Conservation (phyloP, 768 basidiomycete species). For the Tulasnella sp. region DNA sequence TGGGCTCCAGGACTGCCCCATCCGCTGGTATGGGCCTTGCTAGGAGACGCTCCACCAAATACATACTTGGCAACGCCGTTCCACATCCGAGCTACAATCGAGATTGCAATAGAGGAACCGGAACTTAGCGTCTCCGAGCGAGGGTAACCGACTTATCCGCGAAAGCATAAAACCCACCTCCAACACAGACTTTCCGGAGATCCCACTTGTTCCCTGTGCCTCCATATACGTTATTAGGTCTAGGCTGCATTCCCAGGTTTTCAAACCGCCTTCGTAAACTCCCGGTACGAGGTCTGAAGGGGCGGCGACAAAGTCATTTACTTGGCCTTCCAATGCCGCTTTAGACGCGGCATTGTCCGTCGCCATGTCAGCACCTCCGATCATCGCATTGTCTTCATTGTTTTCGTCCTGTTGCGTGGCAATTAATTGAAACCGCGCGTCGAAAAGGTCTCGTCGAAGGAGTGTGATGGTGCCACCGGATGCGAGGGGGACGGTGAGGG, state of each 20-base stretch:
- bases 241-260: constrained; percentile 95
- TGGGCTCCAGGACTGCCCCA: constrained; percentile 24
- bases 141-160: not conserved
- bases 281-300: constrained; percentile 87
- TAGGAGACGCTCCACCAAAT: constrained; percentile 58
- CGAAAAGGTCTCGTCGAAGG: constrained; percentile 80
- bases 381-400: constrained; percentile 24
- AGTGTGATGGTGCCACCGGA: constrained; percentile 33
- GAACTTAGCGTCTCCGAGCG: not conserved
- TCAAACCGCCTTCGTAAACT: constrained; percentile 91
- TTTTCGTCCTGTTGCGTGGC: constrained; percentile 32
- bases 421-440: constrained; percentile 91
- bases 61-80: constrained; percentile 76
- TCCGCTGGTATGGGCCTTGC: constrained; percentile 28
- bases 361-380: constrained; percentile 16
- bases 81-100: constrained; percentile 79
- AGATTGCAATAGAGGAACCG: not conserved
- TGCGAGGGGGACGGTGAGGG: constrained; percentile 47
- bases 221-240: constrained; percentile 63
- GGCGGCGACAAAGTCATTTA: constrained; percentile 59
- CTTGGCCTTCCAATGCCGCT: constrained; percentile 21
- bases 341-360: not conserved
- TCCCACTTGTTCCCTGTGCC: constrained; percentile 21
- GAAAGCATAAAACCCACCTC: constrained; percentile 59
- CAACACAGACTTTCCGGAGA: constrained; percentile 48